Evolutionary conservation across 2,329 filamentous ascomycete genomes (phyloP).

Genomic region (Mycosphaerella sp.): DNA sequence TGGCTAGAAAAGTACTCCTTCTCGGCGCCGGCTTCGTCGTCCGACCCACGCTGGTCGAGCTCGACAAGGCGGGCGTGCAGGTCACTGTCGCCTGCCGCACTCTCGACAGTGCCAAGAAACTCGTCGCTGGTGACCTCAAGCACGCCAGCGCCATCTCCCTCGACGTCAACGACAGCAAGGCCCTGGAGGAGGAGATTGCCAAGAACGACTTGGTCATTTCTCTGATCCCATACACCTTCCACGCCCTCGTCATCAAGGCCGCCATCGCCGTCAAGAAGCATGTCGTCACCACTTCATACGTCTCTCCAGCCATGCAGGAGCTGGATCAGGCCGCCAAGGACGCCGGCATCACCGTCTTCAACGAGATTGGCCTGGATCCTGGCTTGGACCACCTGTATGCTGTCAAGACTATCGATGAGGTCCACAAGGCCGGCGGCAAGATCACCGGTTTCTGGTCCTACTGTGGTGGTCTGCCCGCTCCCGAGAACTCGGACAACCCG

Average conservation of each 20-base stretch:
- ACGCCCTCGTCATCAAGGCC: constrained; percentile 83
- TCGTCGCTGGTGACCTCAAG: constrained; percentile 60
- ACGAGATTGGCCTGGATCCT: constrained; percentile 78
- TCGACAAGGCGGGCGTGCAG: constrained; percentile 51
- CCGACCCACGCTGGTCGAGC: constrained; percentile 52
- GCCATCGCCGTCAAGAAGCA: constrained; percentile 92
- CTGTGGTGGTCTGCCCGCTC: constrained; percentile 67
- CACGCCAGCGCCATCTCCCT: constrained; percentile 71
- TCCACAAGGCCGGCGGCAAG: constrained; percentile 83
- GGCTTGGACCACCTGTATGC: constrained; percentile 73
- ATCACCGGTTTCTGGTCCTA: constrained; percentile 74
- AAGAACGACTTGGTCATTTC: constrained; percentile 54
- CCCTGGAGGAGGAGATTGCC: constrained; percentile 72
- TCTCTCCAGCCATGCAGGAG: constrained; percentile 86
- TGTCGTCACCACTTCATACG: constrained; percentile 91
- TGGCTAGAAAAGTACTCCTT: constrained; percentile 40
- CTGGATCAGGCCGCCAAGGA: constrained; percentile 76
- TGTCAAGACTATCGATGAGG: constrained; percentile 78
- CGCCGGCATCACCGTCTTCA: constrained; percentile 94
- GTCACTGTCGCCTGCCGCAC: constrained; percentile 71
- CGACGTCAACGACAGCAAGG: constrained; percentile 69
- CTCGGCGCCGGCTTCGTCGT: constrained; percentile 51
- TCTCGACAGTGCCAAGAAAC: constrained; percentile 66
- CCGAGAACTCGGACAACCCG: constrained; percentile 76
- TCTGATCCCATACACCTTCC: constrained; percentile 87